Evolutionary conservation across 192 early-diverging fungal species (phyloP), one percentile per base, ranked within the genome.

Genomic region (Umbelopsis sp.): DNA sequence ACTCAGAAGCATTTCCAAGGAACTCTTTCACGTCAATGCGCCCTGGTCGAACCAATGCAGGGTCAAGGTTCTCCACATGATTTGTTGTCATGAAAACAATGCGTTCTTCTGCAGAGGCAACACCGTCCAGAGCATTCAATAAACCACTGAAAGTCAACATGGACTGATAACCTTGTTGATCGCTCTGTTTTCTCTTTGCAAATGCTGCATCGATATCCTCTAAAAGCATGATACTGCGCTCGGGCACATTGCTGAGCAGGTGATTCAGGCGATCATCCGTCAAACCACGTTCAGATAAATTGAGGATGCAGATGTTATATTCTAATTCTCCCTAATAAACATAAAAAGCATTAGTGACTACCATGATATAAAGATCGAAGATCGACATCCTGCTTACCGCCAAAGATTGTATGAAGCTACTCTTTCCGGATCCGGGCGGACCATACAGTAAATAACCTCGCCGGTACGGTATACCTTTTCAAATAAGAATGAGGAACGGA

Each of bases 11-110:
- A 67, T 92, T 83, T n/a, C 84, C 92, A 10, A 97, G 81, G 51
- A 83, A 87, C 65, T 91, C 86, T 68, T 91, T 88, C 50, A 91
- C 45, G 68, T 95, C 93, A 23, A 94, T 88, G 22, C 93, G 85
- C 23, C 93, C 93, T 8, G 93, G 93, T 18, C 93, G 82, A 67
- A 95, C 84, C 68, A 95, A 77, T 1, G 92, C 93, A 2, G 86
- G 90, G 67, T 95, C 92, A 37, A 96, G 80, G 2, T 79, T 77
- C 21, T 93, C 90, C 25, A 93, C 82, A 64, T 94, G 89, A 76
- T 96, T 96, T 9, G 95, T 96, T 8, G 95, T 97, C 90, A 97
- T 90, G 69, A 97, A 93, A 21, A 97, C 91, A 47, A 97, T 91
- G 15, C 93, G 85, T 53, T 93, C 94, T 78, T 94, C 95, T 47